Base-by-base conservation (phyloP, 352 stramenopile species). In the Globisporangium rhizosaccharum region DNA sequence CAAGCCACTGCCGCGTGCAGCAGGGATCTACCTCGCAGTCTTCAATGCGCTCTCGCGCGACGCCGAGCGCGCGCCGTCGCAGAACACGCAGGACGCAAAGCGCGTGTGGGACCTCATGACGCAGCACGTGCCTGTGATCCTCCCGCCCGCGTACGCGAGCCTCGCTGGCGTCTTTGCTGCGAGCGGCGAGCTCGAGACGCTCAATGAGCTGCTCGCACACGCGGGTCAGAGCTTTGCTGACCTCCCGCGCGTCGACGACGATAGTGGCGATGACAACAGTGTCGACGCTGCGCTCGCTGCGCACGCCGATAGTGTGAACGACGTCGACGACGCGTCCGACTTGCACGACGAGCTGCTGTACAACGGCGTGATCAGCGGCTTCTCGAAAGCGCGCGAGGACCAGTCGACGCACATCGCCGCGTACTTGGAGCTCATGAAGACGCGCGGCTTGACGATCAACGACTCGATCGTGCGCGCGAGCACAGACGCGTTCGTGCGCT, bases 41-140 rank as follows among this genome's bases (percentile, higher is more conserved):
- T 94, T 94, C 59, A 94, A 94, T 53, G 85, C 85, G n/a, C 70
- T 94, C 14, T 90, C 80, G 8, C 75, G 85, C 20, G 82, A 92
- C 50, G 72, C 65, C 17, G 56, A 76, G 42, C 85, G 85, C 50
- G 72, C 84, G 26, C 79, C 81, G n/a, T 66, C 62, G 51, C 56
- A 87, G 18, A 90, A 91, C 63, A 87, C 79, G 41, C 62, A 66
- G 33, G 82, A 92, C 56, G 82, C 82, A 17, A 80, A 89, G 62
- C 78, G 78, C 51, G 76, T 82, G 15, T 94, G 85, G 85, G 70
- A 78, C 52, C 75, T 92, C 39, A 91, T 94, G 82, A 69, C 73
- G 10, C 30, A 70, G 26, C 76, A 85, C 57, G 75, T 94, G 28
- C 75, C 79, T 0, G 72, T 83, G 26, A 72, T 94, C 25, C 63